A percentile compares a stretch with the other conserved stretches of the same genome.
Conservation (phyloP, 495 filamentous ascomycete species). For the Neurospora sp. region DNA sequence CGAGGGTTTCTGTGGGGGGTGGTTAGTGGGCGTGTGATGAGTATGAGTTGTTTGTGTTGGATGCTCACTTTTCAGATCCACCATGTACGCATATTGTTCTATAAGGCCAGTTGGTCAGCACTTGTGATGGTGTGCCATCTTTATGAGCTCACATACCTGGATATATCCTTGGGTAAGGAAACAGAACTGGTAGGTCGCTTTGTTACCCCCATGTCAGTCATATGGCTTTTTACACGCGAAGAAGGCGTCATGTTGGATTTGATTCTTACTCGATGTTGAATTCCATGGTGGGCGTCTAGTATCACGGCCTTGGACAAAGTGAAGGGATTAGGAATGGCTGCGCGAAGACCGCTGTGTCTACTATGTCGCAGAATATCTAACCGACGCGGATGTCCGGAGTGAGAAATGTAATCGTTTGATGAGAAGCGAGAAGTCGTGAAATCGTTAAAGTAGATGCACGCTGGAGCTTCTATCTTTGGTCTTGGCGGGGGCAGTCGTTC, state of each 20-base stretch:
- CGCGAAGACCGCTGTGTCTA: not conserved
- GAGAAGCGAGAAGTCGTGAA: not conserved
- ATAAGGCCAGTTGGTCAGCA: constrained; percentile 4
- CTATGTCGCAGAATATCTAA: not conserved
- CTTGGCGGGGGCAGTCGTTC: not conserved
- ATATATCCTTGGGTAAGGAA: constrained; percentile 95
- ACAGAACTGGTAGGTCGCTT: constrained; percentile 87
- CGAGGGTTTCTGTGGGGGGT: constrained; percentile 57
- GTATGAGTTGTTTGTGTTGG: not conserved
- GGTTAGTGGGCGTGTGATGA: not conserved
- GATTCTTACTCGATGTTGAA: constrained; percentile 70
- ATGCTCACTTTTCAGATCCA: constrained; percentile 76
- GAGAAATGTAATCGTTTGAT: not conserved
- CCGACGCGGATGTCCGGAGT: not conserved
- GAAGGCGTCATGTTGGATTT: not conserved
- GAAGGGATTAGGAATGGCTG: not conserved
- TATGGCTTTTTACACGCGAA: not conserved
- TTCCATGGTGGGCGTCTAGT: constrained; percentile 52
- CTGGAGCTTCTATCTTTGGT: not conserved
- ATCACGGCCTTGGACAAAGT: not conserved
- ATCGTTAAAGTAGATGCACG: not conserved
- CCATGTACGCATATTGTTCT: constrained; percentile 99
- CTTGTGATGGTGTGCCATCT: not conserved
- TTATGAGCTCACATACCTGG: constrained; percentile 45
- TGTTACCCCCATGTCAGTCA: constrained; percentile 1